Conservation (phyloP, 2,329 filamentous ascomycete genomes). For the Aspergillus sp. region DNA sequence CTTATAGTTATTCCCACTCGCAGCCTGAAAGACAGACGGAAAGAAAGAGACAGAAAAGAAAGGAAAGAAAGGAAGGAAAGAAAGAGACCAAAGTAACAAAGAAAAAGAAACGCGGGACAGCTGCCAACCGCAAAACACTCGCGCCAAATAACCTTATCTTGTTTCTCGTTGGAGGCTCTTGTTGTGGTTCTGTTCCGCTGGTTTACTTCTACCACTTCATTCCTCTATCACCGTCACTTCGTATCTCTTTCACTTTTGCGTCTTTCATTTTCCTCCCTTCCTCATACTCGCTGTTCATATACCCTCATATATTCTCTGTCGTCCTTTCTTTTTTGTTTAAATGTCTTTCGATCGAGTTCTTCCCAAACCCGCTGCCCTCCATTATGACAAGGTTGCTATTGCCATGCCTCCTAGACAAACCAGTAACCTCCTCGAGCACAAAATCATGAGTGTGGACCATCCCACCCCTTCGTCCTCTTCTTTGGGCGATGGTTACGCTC, state of each 20-base stretch:
- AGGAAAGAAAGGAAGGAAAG: background rate
- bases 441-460: constrained; percentile 32
- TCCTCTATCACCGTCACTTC: constrained; percentile 5
- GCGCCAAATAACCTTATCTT: background rate
- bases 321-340: constrained; percentile 14
- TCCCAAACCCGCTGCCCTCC: constrained; percentile 35
- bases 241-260: constrained; percentile 3
- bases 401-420: constrained; percentile 21
- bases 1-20: too few relatives aligned
- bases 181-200: constrained; percentile 8
- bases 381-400: constrained; percentile 30
- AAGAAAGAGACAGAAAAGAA: constrained; percentile 1
- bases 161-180: constrained; percentile 6
- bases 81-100: constrained; percentile 4
- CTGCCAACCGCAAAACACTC: background rate
- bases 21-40: too few relatives aligned
- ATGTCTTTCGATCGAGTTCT: constrained; percentile 45
- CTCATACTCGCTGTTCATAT: constrained; percentile 2
- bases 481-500: constrained; percentile 15
- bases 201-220: constrained; percentile 5
- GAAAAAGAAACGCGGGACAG: constrained; percentile 5
- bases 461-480: constrained; percentile 7
- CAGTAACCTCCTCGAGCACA: constrained; percentile 34
- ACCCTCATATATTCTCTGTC: too few relatives aligned
- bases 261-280: constrained; percentile 5